A percentile compares a stretch with the other conserved stretches of the same genome.
Conservation (phyloP, 1,139 yeast genomes). For the Diutina ranongensis region DNA sequence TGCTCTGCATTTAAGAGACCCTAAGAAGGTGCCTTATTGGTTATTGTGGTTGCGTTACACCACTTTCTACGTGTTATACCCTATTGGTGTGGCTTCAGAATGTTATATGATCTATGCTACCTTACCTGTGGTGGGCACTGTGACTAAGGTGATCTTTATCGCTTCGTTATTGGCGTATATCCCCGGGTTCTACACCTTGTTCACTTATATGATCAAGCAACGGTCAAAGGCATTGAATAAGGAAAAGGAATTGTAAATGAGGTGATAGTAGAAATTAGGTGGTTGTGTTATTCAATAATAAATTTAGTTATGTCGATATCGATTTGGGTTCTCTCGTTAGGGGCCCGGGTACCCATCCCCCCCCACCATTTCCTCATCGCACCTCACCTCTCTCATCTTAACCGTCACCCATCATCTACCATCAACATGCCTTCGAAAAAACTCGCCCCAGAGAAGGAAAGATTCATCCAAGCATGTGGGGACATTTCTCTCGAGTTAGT, state of each 20-base stretch:
- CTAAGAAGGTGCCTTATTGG: slow-evolving; percentile 46
- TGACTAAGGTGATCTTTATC: slow-evolving; percentile 39
- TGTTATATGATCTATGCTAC: slow-evolving; percentile 58
- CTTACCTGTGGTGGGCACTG: slow-evolving; percentile 34
- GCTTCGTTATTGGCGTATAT: slow-evolving; percentile 53
- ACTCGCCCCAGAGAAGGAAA: slow-evolving; percentile 77
- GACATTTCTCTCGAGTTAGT: slow-evolving; percentile 87
- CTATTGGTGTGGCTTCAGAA: slow-evolving; percentile 85
- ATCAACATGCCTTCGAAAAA: slow-evolving; percentile 18
- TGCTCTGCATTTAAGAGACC: slow-evolving; percentile 50
- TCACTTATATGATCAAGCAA: slow-evolving; percentile 82
- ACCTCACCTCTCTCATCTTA: background rate
- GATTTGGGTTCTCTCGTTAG: background rate
- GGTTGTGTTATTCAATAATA: background rate
- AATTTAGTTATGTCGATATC: background rate
- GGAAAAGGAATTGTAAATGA: slow-evolving; percentile 1
- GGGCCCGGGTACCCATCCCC: background rate
- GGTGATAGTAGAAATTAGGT: too few species aligned
- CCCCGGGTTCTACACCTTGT: slow-evolving; percentile 82
- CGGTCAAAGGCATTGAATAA: slow-evolving; percentile 53
- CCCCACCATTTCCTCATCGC: background rate
- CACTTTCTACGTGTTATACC: slow-evolving; percentile 73
- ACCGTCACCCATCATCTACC: background rate
- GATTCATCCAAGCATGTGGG: slow-evolving; percentile 86
- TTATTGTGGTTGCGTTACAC: slow-evolving; percentile 74